Conservation (phyloP, 1,284 basidiomycete species). For the Tremellales sp. region DNA sequence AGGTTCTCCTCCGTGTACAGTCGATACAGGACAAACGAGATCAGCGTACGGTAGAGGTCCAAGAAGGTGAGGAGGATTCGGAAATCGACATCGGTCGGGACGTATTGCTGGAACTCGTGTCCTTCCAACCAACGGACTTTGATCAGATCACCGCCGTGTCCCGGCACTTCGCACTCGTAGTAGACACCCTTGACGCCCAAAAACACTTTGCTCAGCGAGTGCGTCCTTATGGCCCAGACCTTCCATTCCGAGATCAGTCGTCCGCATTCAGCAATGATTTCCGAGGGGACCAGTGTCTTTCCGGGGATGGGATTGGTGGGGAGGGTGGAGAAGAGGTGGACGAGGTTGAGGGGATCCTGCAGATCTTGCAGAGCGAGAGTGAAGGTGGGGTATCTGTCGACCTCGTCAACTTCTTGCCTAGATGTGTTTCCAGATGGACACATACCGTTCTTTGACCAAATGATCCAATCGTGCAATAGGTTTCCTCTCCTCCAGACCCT, state of each 20-base stretch:
- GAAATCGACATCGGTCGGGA: slow-evolving; percentile 93
- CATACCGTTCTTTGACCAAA: slow-evolving; percentile 96
- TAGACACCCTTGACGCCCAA: slow-evolving; percentile 98
- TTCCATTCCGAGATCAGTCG: slow-evolving; percentile 84
- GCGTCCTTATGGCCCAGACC: slow-evolving; percentile 87
- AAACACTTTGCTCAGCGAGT: slow-evolving; percentile 84
- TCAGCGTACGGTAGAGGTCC: slow-evolving; percentile 94
- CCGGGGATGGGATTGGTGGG: slow-evolving; percentile 66
- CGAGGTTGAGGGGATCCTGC: slow-evolving; percentile 94
- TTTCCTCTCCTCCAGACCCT: slow-evolving; percentile 88
- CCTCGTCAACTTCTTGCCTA: slow-evolving; percentile 2
- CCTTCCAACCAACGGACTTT: slow-evolving; percentile 87
- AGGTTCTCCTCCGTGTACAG: slow-evolving; percentile 92
- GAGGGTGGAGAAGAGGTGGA: slow-evolving; percentile 85
- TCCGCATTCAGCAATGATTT: slow-evolving; percentile 85
- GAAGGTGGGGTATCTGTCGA: slow-evolving; percentile 87
- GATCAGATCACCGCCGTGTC: slow-evolving; percentile 73
- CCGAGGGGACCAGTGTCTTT: slow-evolving; percentile 65
- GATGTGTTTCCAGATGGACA: slow-evolving; percentile 12
- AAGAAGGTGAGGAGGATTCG: slow-evolving; percentile 98
- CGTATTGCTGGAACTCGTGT: slow-evolving; percentile 95
- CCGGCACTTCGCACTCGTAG: slow-evolving; percentile 84
- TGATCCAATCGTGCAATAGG: slow-evolving; percentile 88
- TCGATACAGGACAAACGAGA: slow-evolving; percentile 96
- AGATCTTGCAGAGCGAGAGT: slow-evolving; percentile 92